Percentiles rank a stretch among this genome's conserved stretches.
Evolutionary conservation across 805 yeast genomes (phyloP).

Genomic region (Wickerhamiella parazyma): DNA sequence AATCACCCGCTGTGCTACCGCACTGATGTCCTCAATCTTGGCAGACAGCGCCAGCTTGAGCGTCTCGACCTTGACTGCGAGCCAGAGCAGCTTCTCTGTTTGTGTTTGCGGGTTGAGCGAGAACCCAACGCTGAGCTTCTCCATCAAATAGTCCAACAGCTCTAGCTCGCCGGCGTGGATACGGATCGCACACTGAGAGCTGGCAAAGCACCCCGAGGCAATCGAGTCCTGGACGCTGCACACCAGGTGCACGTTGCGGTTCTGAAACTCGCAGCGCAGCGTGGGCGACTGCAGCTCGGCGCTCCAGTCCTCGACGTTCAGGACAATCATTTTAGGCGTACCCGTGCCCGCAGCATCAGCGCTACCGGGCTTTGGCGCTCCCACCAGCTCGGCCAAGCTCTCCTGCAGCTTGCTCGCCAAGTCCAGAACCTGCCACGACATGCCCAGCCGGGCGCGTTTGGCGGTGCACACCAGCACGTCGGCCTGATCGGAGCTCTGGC

Average conservation of each 20-base stretch:
- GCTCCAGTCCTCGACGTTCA: conserved; percentile 5
- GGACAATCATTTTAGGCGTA: neutral
- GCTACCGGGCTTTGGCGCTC: too few species aligned
- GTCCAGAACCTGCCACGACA: neutral
- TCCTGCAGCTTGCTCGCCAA: neutral
- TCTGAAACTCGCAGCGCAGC: conserved; percentile 17
- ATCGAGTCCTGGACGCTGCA: conserved; percentile 9
- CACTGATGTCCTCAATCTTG: conserved; percentile 9
- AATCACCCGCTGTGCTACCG: conserved; percentile 9
- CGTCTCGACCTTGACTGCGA: conserved; percentile 10
- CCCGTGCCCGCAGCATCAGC: too few species aligned
- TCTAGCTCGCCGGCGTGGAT: conserved; percentile 12
- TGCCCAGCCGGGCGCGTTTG: neutral
- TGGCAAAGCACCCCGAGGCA: conserved; percentile 15
- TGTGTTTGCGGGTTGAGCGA: conserved; percentile 11
- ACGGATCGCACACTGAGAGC: conserved; percentile 16
- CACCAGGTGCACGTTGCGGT: conserved; percentile 17
- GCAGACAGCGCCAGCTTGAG: conserved; percentile 15
- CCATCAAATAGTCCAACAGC: conserved; percentile 16
- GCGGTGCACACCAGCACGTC: neutral
- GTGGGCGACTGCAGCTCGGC: conserved; percentile 13
- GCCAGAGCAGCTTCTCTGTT: conserved; percentile 13
- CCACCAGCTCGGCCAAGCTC: too few species aligned
- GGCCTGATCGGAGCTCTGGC: neutral
- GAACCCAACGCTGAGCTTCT: conserved; percentile 15